Evolutionary conservation across 1,284 basidiomycete genomes (phyloP).

Genomic region (Boletus mariae): DNA sequence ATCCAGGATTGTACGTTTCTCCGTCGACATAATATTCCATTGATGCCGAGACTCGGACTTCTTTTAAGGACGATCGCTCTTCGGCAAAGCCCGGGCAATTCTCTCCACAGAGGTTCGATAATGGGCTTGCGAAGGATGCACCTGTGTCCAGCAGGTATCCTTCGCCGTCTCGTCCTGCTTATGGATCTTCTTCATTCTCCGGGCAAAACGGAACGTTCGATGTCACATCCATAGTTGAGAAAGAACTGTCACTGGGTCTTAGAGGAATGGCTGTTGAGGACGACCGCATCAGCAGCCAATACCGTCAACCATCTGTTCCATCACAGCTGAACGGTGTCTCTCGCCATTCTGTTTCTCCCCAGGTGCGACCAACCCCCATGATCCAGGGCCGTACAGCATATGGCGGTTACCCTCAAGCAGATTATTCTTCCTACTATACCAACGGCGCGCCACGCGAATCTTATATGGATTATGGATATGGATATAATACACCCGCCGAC

Average conservation of each 20-base stretch:
- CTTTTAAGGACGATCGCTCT: constrained; percentile 47
- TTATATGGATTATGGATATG: constrained; percentile 54
- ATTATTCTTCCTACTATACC: constrained; percentile 56
- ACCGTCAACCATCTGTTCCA: constrained; percentile 26
- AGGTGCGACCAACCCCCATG: constrained; percentile 39
- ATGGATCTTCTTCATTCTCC: constrained; percentile 35
- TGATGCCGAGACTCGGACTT: constrained; percentile 16
- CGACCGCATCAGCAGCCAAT: constrained; percentile 40
- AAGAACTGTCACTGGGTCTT: constrained; percentile 54
- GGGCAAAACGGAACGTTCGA: constrained; percentile 42
- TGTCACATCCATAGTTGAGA: constrained; percentile 43
- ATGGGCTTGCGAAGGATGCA: constrained; percentile 41
- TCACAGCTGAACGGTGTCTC: constrained; percentile 24
- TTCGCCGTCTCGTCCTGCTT: constrained; percentile 43
- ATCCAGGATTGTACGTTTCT: constrained; percentile 40
- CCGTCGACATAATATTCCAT: constrained; percentile 10
- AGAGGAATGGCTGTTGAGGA: constrained; percentile 70
- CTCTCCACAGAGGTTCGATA: constrained; percentile 54
- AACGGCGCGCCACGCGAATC: constrained; percentile 42
- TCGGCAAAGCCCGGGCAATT: constrained; percentile 45
- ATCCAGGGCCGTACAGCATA: constrained; percentile 49
- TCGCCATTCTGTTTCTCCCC: constrained; percentile 29
- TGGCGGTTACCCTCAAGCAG: constrained; percentile 48
- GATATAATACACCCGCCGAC: constrained; percentile 49
- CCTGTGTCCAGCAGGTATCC: constrained; percentile 40